phyloP scores from a whole-genome alignment of 2,329 filamentous ascomycete species.

The Xylaria sp. region DNA sequence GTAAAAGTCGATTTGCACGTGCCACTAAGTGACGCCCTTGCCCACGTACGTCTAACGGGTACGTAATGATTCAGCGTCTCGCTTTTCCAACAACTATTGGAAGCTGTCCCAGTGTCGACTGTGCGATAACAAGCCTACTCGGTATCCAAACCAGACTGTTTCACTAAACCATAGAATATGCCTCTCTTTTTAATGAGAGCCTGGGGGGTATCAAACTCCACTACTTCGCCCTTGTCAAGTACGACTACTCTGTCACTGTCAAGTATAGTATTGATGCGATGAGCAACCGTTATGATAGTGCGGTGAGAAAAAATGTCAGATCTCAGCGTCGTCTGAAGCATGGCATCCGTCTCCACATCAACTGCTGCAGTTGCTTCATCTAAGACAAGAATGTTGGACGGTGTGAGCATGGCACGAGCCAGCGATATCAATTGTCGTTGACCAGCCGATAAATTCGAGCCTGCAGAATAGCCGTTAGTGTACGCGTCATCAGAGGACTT shows the following conservation, averaged over 20 bases:
- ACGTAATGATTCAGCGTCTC: not conserved
- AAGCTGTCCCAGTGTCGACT: not conserved
- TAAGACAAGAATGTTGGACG: slow-evolving; percentile 94
- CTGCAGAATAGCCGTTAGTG: slow-evolving; percentile 51
- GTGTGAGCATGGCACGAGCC: slow-evolving; percentile 90
- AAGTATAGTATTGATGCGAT: slow-evolving; percentile 97
- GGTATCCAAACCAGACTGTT: slow-evolving; percentile 78
- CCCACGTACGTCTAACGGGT: not conserved
- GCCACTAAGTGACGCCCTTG: not conserved
- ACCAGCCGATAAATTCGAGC: slow-evolving; percentile 93
- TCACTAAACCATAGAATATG: slow-evolving; percentile 87
- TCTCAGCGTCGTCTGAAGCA: slow-evolving; percentile 68
- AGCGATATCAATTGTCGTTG: slow-evolving; percentile 94
- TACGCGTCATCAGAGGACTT: slow-evolving; percentile 8
- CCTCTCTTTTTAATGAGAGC: slow-evolving; percentile 78
- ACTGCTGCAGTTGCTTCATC: slow-evolving; percentile 91
- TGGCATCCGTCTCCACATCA: slow-evolving; percentile 70
- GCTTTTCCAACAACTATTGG: not conserved
- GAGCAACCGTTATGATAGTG: slow-evolving; percentile 97
- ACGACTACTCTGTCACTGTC: slow-evolving; percentile 90
- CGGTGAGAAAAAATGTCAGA: slow-evolving; percentile 79
- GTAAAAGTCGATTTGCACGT: slow-evolving; percentile 2
- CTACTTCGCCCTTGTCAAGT: slow-evolving; percentile 85
- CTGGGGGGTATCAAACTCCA: slow-evolving; percentile 88
- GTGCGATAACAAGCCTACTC: slow-evolving; percentile 41